These are phyloP conservation scores for Coniochaeta sp. DNA, from an alignment of 2,329 filamentous ascomycete species.

Conservation along the genomic window DNA sequence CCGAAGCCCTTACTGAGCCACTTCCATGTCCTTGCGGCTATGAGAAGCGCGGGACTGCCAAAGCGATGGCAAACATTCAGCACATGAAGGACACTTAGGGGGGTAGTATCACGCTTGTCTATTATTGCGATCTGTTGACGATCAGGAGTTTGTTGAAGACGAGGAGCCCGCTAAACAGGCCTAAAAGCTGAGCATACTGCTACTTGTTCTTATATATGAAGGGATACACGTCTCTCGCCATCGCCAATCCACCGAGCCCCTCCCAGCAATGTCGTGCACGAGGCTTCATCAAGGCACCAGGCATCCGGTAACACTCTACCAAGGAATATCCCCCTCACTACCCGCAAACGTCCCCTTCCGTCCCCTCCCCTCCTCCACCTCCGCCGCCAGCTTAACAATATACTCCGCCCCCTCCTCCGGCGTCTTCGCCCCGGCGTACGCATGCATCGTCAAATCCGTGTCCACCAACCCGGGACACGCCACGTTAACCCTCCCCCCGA, in stretches of 20 bases:
- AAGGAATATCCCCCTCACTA: neutral
- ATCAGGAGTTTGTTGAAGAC: too few relatives aligned
- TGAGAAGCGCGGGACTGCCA: too few relatives aligned
- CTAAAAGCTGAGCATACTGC: neutral
- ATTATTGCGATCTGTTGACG: too few relatives aligned
- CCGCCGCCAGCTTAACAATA: neutral
- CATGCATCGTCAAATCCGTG: conserved; percentile 15
- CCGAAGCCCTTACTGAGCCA: too few relatives aligned
- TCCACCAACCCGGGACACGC: conserved; percentile 29
- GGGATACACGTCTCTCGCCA: neutral
- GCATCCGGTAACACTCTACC: too few relatives aligned
- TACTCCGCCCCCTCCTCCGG: neutral
- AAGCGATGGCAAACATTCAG: too few relatives aligned
- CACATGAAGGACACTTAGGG: too few relatives aligned
- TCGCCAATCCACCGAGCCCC: neutral
- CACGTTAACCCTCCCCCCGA: conserved; percentile 24
- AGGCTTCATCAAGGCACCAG: too few relatives aligned
- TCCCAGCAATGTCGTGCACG: too few relatives aligned
- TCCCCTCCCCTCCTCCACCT: neutral
- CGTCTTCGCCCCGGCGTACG: neutral
- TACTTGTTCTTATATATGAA: neutral
- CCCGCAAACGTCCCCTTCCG: neutral
- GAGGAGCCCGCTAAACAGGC: too few relatives aligned
- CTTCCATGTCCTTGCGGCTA: too few relatives aligned
- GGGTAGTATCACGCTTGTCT: too few relatives aligned